Evolutionary conservation across 2,329 filamentous ascomycete genomes (phyloP), one percentile per base, ranked within the genome.

Genomic region (Aspergillus fumigatus): DNA sequence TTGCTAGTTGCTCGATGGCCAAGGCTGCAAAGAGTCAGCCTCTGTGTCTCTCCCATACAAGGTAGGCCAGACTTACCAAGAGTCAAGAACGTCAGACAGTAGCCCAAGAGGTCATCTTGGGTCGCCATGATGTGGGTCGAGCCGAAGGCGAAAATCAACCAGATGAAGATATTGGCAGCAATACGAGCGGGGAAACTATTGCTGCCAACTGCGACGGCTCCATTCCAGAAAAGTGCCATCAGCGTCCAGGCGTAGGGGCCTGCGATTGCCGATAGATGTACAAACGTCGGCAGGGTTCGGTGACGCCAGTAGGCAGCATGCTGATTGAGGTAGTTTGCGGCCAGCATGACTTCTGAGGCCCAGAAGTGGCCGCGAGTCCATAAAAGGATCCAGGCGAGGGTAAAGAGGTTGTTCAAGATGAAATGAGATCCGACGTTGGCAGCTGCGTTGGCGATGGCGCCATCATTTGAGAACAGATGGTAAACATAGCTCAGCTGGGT

Each of bases 161-260:
- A 96, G 68, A 96, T 89, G 65, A 92, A 91, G 63, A 96, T 79
- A 70, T 96, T 96, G 52, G 89, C 91, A 25, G 94, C 83, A 63
- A 96, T 87, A 50, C 90, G 80, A n/a, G 89, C 87, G 1, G 87
- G 80, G 4, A 91, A 73, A 56, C 78, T 82, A 56, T 86, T 77
- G 7, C 85, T 82, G 68, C 90, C 80, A n/a, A 93, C 84, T 70
- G 89, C 89, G 50, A 92, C 86, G 21, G 92, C 90, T 8, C 92
- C 92, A 65, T 91, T 90, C 90, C 90, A 96, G 79, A 92, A 93
- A 53, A 96, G 81, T 29, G 89, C 88, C 14, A 93, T 86, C 68
- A 94, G 89, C 14, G 88, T 92, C 89, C 90, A 96, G 1, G 88
- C 89, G 64, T 96, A 79, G 5, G 92, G 92, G 0, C 86, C 89